These are phyloP conservation scores for Epichloe glyceriae DNA, from an alignment of 2,329 filamentous ascomycete genomes.

Conservation along the genomic window DNA sequence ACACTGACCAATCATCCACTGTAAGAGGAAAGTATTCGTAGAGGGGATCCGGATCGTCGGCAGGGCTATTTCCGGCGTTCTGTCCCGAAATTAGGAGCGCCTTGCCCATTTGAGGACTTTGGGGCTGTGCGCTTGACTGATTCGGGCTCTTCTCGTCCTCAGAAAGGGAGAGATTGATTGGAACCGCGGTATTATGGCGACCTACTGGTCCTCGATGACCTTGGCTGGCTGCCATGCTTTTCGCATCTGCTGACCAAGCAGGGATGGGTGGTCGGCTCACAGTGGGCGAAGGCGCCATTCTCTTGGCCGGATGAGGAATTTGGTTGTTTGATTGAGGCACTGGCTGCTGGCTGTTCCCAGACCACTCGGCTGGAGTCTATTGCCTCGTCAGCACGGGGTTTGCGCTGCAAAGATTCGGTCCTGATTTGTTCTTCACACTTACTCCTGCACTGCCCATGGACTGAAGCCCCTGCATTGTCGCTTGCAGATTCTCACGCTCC, in stretches of 20 bases:
- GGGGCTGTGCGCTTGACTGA: slow-evolving; percentile 34
- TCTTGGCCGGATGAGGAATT: slow-evolving; percentile 38
- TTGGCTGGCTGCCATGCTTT: slow-evolving; percentile 11
- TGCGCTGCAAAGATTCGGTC: neutral
- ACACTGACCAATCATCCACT: slow-evolving; percentile 64
- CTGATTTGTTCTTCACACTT: slow-evolving; percentile 6
- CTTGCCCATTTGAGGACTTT: slow-evolving; percentile 37
- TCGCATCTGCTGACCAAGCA: slow-evolving; percentile 30
- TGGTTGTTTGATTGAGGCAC: slow-evolving; percentile 20
- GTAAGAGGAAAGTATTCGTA: slow-evolving; percentile 94
- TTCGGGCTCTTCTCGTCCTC: slow-evolving; percentile 48
- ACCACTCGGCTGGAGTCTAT: slow-evolving; percentile 31
- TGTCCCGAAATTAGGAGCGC: slow-evolving; percentile 20
- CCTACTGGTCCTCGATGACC: slow-evolving; percentile 11
- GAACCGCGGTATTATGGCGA: slow-evolving; percentile 20
- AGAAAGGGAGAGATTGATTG: slow-evolving; percentile 42
- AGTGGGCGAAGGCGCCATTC: slow-evolving; percentile 38
- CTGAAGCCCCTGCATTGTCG: slow-evolving; percentile 18
- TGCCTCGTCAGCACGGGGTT: slow-evolving; percentile 7
- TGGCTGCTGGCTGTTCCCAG: slow-evolving; percentile 21
- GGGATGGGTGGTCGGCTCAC: slow-evolving; percentile 41
- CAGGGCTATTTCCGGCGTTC: slow-evolving; percentile 42
- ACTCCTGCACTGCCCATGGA: slow-evolving; percentile 23
- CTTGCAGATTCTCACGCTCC: slow-evolving; percentile 20
- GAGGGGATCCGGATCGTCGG: slow-evolving; percentile 68